These are phyloP conservation scores for Candida frijolesensis DNA, from an alignment of 1,139 yeast genomes.

Conservation along the genomic window DNA sequence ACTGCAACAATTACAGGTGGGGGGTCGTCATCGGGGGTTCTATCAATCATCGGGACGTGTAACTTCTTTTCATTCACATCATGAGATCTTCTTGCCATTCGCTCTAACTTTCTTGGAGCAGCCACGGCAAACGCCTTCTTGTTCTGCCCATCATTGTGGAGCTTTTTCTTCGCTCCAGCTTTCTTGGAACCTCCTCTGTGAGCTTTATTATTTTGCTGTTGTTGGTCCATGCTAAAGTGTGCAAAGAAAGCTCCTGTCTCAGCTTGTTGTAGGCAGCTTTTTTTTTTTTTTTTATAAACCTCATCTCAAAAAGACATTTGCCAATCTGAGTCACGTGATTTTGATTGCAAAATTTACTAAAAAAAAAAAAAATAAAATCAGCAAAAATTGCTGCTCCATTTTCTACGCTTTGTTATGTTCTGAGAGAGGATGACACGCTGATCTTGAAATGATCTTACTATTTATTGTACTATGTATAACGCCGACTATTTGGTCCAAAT, in stretches of 20 bases:
- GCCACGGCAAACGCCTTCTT: constrained; percentile 94
- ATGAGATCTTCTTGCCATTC: constrained; percentile 80
- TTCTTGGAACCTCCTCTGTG: constrained; percentile 59
- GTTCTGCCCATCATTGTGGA: constrained; percentile 89
- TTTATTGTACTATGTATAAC: background rate
- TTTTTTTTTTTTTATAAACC: background rate
- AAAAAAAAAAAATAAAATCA: background rate
- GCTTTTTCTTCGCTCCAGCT: constrained; percentile 77
- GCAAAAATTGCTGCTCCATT: background rate
- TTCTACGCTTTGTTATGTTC: background rate
- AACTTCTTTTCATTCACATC: constrained; percentile 84
- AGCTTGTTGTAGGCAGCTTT: background rate
- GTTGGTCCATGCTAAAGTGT: constrained; percentile 24
- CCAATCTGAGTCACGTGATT: background rate
- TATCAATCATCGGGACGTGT: constrained; percentile 97
- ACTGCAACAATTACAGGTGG: constrained; percentile 97
- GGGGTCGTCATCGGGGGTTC: constrained; percentile 97
- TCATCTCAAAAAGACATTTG: background rate
- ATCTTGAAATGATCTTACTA: background rate
- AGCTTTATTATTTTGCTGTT: constrained; percentile 58
- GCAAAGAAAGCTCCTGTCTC: background rate
- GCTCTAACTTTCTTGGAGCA: constrained; percentile 86
- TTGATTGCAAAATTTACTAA: background rate
- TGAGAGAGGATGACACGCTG: background rate
- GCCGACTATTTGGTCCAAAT: background rate